Base-by-base conservation (phyloP, 2,329 filamentous ascomycete species). In the Alternaria burnsii region DNA sequence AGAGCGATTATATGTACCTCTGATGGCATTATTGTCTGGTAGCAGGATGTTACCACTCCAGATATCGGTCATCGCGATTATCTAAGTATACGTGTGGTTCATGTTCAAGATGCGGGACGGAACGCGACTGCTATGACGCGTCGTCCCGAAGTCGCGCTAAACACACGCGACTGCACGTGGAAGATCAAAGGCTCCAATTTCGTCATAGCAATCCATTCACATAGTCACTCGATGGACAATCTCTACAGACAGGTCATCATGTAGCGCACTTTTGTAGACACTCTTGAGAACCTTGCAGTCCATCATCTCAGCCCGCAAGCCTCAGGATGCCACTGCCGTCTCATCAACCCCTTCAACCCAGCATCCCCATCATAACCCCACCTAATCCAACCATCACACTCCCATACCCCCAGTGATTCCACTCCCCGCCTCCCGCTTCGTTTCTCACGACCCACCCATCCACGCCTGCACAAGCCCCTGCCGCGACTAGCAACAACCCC, bases 391-490 rank as follows among this genome's bases (percentile, higher is more conserved):
- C 40, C 40, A 41, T 41, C 30, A 68, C 61, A 55, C 42, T 51
- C 50, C 69, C 69, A 77, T 84, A 84, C 0, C 80, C 78, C 82
- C 82, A 86, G 71, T 86, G 83, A 64, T 77, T 79, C 82, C 80
- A 83, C 66, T 84, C 74, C 3, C 80, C 81, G 14, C 74, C 70
- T 2, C 81, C 82, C 52, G 78, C 71, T 14, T 67, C 55, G 0
- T 53, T 30, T 5, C 63, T 24, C 53, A 82, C 83, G 3, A 84
- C 76, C 24, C 60, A 62, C 0, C 84, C 83, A 78, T 86, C 84
- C 2, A 76, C 81, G 47, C 78, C 71, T 3, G 82, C 83, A 26
- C 83, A 80, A 3, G 57, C 72, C 40, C 79, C 78, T 14, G 72
- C 77, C 1, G 78, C 77, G 24, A 85, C 55, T 53, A 85, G 51